A percentile compares a stretch with the other conserved stretches of the same genome.
Conservation (phyloP, 176 grass and related monocot species). For the Poa annua region DNA sequence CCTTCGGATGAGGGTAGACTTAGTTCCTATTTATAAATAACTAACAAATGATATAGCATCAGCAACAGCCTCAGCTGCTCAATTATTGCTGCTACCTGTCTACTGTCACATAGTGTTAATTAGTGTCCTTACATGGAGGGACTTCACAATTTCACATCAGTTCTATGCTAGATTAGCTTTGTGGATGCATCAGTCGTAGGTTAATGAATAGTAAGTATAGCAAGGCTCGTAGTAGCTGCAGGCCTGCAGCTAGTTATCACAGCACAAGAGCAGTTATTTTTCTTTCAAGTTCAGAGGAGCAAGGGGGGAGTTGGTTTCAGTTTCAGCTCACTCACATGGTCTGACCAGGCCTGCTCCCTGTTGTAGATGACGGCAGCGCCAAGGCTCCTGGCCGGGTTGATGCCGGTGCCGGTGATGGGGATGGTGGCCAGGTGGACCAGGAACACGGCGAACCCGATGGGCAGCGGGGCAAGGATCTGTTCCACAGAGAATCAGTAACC, state of each 20-base stretch:
- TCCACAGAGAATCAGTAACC: background rate
- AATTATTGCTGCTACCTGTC: background rate
- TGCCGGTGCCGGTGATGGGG: constrained; percentile 97
- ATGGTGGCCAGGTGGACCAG: constrained; percentile 95
- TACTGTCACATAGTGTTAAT: background rate
- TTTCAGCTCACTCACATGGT: constrained; percentile 63
- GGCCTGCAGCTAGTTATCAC: background rate
- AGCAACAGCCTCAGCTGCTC: background rate
- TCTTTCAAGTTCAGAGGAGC: background rate
- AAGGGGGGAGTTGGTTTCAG: background rate
- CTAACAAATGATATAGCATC: constrained; percentile 23
- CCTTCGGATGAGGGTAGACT: constrained; percentile 29
- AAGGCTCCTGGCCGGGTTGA: constrained; percentile 95
- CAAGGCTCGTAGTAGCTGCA: background rate
- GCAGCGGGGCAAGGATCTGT: constrained; percentile 87
- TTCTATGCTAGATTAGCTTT: background rate
- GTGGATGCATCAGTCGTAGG: background rate
- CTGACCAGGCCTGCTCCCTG: constrained; percentile 63
- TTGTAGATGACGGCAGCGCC: constrained; percentile 90
- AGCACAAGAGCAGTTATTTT: background rate
- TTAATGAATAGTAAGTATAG: background rate
- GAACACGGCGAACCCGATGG: constrained; percentile 94
- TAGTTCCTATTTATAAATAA: constrained; percentile 32
- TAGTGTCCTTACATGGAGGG: background rate
- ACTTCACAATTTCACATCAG: background rate